A percentile compares a stretch with the other conserved stretches of the same genome.
These are phyloP conservation scores for Cladobotryum mycophilum DNA, from an alignment of 2,329 filamentous ascomycete species.

Conservation along the genomic window DNA sequence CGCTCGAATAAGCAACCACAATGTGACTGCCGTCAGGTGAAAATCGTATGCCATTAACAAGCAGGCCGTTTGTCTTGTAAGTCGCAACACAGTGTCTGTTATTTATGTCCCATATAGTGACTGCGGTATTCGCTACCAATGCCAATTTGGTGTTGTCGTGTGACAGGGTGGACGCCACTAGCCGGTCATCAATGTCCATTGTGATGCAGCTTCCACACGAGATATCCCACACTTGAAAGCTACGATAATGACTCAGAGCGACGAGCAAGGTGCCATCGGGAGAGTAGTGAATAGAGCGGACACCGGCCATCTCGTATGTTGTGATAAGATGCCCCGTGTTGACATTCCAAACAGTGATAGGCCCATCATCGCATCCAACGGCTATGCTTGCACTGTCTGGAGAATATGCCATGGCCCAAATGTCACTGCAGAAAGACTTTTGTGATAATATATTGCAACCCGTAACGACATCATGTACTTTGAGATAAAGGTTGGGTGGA, in stretches of 20 bases:
- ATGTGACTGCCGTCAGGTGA: background rate
- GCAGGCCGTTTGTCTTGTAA: background rate
- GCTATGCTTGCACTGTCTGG: background rate
- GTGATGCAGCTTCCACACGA: background rate
- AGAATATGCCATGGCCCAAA: background rate
- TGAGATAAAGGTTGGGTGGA: no score
- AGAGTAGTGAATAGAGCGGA: background rate
- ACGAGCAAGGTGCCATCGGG: background rate
- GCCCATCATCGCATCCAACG: background rate
- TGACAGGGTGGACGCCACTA: no score
- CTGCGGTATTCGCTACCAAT: no score
- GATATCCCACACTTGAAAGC: background rate
- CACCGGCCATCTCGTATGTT: background rate
- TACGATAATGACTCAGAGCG: background rate
- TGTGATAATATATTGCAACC: background rate
- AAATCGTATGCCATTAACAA: background rate
- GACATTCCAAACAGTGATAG: background rate
- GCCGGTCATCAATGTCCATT: background rate
- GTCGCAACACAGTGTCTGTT: background rate
- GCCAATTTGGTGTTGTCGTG: no score
- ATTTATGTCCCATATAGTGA: background rate
- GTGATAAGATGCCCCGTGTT: background rate
- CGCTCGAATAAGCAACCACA: background rate
- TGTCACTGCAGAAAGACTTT: accelerated
- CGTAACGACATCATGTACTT: background rate